These are phyloP conservation scores for Acanthamoeba culbertsoni DNA, from an alignment of 208 protist species.

Conservation along the genomic window DNA sequence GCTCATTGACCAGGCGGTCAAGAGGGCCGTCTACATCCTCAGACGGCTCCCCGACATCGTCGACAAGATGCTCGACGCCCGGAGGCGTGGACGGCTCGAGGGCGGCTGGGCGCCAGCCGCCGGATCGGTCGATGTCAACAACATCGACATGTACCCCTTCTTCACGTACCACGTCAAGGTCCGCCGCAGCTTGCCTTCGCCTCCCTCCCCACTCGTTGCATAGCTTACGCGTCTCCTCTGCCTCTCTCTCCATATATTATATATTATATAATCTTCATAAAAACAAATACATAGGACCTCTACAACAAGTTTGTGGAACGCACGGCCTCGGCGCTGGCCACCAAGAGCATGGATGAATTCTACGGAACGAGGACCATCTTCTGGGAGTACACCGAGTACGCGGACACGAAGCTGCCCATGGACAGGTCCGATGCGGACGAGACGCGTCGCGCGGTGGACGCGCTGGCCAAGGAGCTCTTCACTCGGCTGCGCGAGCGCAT, in stretches of 20 bases:
- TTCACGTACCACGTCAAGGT: constrained; percentile 75
- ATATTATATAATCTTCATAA: neutral
- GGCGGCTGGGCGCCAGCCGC: neutral
- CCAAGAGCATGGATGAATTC: constrained; percentile 81
- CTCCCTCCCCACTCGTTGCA: too few relatives aligned
- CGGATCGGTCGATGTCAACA: constrained; percentile 61
- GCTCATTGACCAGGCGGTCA: constrained; percentile 73
- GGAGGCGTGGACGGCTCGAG: neutral
- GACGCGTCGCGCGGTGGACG: constrained; percentile 66
- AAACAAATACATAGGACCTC: constrained; percentile 57
- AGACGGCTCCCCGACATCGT: constrained; percentile 70
- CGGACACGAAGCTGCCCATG: constrained; percentile 57
- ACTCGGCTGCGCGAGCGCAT: constrained; percentile 69
- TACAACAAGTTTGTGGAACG: constrained; percentile 79
- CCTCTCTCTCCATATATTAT: neutral
- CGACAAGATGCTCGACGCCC: constrained; percentile 67
- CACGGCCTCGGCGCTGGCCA: constrained; percentile 30
- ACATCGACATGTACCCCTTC: constrained; percentile 76
- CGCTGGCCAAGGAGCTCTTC: constrained; percentile 73
- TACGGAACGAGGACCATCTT: constrained; percentile 75
- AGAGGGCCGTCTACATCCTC: constrained; percentile 74
- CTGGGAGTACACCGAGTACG: constrained; percentile 74
- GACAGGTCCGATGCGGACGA: constrained; percentile 66
- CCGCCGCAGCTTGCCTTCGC: too few relatives aligned
- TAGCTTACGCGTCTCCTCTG: neutral